Evolutionary conservation across 2,329 filamentous ascomycete genomes (phyloP).

Genomic region (Trichoderma koningii): DNA sequence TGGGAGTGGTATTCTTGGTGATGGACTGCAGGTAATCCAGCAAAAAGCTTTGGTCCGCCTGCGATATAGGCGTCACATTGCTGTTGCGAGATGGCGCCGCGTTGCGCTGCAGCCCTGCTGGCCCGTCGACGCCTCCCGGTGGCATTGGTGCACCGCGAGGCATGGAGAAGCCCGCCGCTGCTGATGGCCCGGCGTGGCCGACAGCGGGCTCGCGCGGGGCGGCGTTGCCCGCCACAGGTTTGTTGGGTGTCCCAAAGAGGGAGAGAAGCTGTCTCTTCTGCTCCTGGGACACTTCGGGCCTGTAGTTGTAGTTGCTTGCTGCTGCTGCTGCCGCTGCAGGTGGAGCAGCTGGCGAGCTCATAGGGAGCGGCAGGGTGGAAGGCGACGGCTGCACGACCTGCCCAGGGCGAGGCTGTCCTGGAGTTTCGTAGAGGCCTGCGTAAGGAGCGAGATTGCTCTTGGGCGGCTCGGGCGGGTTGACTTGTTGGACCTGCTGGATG

Average conservation of each 20-base stretch:
- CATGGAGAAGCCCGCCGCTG: constrained; percentile 30
- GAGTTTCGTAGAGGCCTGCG: constrained; percentile 31
- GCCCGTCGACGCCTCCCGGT: constrained; percentile 43
- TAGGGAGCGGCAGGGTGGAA: constrained; percentile 25
- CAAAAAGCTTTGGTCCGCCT: constrained; percentile 74
- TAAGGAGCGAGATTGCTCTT: constrained; percentile 31
- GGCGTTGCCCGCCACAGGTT: constrained; percentile 14
- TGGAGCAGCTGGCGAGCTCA: background rate
- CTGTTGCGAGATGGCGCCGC: constrained; percentile 45
- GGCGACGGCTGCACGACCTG: constrained; percentile 31
- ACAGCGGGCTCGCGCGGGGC: background rate
- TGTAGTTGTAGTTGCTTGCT: constrained; percentile 25
- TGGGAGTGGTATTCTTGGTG: constrained; percentile 42
- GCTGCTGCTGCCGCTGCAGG: background rate
- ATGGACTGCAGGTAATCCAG: constrained; percentile 70
- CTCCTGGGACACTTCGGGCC: constrained; percentile 36
- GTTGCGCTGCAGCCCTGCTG: constrained; percentile 8
- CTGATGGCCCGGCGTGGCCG: constrained; percentile 3
- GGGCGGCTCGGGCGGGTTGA: background rate
- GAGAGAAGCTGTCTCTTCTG: constrained; percentile 54
- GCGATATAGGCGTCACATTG: constrained; percentile 60
- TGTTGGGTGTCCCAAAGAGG: constrained; percentile 58
- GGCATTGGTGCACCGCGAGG: constrained; percentile 50
- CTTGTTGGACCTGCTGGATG: constrained; percentile 12
- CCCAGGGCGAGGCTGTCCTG: constrained; percentile 30